Conservation (phyloP, 441 rosid species). For the Euphorbia corollata region DNA sequence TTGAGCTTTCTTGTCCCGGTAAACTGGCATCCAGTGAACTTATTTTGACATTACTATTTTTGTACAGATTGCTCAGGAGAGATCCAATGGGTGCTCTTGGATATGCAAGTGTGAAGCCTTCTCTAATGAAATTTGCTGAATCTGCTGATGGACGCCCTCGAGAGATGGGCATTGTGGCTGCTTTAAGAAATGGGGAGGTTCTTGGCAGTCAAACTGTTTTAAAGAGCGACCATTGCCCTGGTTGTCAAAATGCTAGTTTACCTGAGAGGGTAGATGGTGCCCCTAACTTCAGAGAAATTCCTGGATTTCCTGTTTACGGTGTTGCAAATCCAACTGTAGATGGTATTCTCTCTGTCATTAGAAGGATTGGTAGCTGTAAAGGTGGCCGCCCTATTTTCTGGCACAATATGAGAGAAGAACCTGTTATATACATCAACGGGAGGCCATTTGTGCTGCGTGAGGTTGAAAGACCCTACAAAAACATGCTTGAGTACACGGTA, state of each 20-base stretch:
- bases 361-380: conserved; percentile 74
- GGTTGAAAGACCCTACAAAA: conserved; percentile 94
- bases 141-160: conserved; percentile 85
- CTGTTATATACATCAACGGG: conserved; percentile 94
- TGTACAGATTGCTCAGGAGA: conserved; percentile 82
- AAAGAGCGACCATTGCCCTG: conserved; percentile 98
- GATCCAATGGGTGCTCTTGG: conserved; percentile 99
- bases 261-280: conserved; percentile 99
- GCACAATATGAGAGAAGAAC: conserved; percentile 99
- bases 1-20: background rate
- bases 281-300: conserved; percentile 95
- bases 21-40: background rate
- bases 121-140: conserved; percentile 69
- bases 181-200: conserved; percentile 87
- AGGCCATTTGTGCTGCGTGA: conserved; percentile 98
- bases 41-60: conserved; percentile 20
- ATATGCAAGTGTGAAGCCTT: conserved; percentile 65
- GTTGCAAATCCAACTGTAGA: conserved; percentile 97
- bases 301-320: conserved; percentile 98
- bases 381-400: conserved; percentile 79
- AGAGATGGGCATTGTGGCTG: conserved; percentile 92
- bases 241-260: conserved; percentile 69
- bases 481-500: conserved; percentile 98
- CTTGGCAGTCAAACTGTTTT: conserved; percentile 97
- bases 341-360: conserved; percentile 84